Evolutionary conservation across 2,329 filamentous ascomycete genomes (phyloP).

Genomic region (Aspergillus brunneoviolaceus): DNA sequence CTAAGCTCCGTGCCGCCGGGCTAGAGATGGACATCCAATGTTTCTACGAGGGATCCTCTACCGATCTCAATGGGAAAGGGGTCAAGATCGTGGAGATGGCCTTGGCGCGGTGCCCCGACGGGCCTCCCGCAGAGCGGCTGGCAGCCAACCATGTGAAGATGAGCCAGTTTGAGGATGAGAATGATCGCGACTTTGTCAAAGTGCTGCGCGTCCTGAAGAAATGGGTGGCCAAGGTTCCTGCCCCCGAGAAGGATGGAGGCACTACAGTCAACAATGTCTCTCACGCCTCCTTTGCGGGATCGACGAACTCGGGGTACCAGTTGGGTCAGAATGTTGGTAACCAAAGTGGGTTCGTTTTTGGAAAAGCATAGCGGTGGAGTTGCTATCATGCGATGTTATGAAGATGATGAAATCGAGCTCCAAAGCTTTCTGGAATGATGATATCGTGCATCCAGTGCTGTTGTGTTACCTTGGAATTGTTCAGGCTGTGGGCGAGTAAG

Average conservation of each 20-base stretch:
- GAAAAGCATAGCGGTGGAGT: neutral
- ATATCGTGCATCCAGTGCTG: neutral
- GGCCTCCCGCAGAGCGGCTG: neutral
- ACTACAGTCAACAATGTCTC: neutral
- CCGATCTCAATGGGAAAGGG: neutral
- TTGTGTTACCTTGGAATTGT: neutral
- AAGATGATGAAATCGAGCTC: neutral
- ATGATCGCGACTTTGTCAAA: slow-evolving; percentile 7
- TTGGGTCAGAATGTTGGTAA: slow-evolving; percentile 4
- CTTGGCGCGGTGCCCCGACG: neutral
- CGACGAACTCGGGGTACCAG: slow-evolving; percentile 1
- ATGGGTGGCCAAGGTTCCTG: slow-evolving; percentile 1
- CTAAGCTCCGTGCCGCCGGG: neutral
- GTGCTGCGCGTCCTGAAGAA: neutral
- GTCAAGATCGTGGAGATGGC: slow-evolving; percentile 1
- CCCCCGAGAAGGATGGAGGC: neutral
- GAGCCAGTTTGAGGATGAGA: neutral
- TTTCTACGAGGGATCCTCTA: slow-evolving; percentile 7
- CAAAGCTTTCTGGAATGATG: neutral
- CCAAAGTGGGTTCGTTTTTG: slow-evolving; percentile 1
- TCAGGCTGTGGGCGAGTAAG: neutral
- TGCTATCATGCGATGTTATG: neutral
- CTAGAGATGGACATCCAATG: neutral
- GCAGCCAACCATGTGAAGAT: slow-evolving; percentile 1
- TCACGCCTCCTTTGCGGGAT: neutral